These are phyloP conservation scores for Salix udensis DNA, from an alignment of 345 rosid species.

Conservation along the genomic window DNA sequence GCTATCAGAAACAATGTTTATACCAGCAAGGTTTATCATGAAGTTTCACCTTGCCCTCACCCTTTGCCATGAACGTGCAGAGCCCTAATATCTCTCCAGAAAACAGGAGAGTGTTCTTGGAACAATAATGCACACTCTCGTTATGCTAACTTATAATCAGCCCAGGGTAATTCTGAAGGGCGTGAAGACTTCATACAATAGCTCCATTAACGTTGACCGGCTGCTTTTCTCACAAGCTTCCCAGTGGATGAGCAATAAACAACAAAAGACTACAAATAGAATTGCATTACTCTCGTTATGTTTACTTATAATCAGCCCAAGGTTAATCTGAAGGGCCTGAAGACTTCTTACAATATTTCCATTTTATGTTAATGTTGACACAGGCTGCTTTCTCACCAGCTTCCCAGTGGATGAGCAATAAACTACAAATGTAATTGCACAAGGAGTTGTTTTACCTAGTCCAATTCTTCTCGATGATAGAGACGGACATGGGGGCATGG, in stretches of 20 bases:
- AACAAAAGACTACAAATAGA: no score
- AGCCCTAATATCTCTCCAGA: neutral
- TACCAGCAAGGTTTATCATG: neutral
- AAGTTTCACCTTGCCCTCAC: neutral
- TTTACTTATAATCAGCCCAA: neutral
- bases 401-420: neutral
- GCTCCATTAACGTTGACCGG: no score
- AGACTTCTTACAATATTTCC: neutral
- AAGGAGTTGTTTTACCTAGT: neutral
- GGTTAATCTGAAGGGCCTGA: neutral
- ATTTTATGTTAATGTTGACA: neutral
- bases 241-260: no score
- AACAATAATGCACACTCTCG: neutral
- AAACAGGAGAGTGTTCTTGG: neutral
- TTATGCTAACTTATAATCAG: no score
- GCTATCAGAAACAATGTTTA: neutral
- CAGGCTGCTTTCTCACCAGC: slow-evolving; percentile 7
- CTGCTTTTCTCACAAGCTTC: no score
- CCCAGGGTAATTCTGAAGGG: no score
- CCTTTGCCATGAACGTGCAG: neutral
- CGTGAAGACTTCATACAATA: no score
- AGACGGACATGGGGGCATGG: slow-evolving; percentile 21
- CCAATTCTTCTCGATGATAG: slow-evolving; percentile 13
- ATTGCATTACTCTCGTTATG: neutral
- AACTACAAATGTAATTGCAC: neutral